These are phyloP conservation scores for Cylindrotheca fusiformis DNA, from an alignment of 108 stramenopile species.

Conservation along the genomic window DNA sequence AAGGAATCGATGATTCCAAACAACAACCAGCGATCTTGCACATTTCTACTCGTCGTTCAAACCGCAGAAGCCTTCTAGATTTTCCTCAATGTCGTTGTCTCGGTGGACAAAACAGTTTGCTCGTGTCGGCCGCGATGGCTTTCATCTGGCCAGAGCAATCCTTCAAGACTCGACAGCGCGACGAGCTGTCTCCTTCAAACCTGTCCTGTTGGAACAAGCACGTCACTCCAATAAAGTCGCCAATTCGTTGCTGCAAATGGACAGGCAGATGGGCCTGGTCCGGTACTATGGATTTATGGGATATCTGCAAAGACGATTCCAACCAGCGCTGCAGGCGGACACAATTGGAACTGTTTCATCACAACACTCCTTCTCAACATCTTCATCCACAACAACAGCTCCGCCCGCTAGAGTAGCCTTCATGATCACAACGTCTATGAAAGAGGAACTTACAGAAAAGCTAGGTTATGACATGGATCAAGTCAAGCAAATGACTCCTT, in stretches of 20 bases:
- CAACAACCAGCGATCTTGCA: no score
- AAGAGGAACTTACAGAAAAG: constrained; percentile 23
- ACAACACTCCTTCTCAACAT: not conserved
- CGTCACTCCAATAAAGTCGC: constrained; percentile 34
- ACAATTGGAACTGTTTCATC: not conserved
- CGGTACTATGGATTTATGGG: constrained; percentile 40
- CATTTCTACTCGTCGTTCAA: no score
- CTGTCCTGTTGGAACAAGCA: constrained; percentile 27
- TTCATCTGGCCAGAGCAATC: constrained; percentile 17
- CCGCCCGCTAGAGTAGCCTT: constrained; percentile 38
- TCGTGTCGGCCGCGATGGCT: constrained; percentile 21
- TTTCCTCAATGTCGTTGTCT: constrained; percentile 4
- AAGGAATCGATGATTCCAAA: no score
- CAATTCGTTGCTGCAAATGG: constrained; percentile 28
- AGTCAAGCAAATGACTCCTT: constrained; percentile 40
- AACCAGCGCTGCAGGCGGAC: constrained; percentile 1
- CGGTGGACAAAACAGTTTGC: constrained; percentile 11
- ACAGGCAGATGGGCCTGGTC: constrained; percentile 40
- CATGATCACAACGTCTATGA: constrained; percentile 56
- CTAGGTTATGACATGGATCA: constrained; percentile 37
- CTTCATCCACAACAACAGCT: not conserved
- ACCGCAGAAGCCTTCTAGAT: no score
- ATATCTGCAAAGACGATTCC: constrained; percentile 35
- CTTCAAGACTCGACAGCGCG: not conserved
- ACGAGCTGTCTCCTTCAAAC: not conserved